Evolutionary conservation across 345 rosid species (phyloP), one percentile per base, ranked within the genome.

Genomic region (Anacardium occidentale): DNA sequence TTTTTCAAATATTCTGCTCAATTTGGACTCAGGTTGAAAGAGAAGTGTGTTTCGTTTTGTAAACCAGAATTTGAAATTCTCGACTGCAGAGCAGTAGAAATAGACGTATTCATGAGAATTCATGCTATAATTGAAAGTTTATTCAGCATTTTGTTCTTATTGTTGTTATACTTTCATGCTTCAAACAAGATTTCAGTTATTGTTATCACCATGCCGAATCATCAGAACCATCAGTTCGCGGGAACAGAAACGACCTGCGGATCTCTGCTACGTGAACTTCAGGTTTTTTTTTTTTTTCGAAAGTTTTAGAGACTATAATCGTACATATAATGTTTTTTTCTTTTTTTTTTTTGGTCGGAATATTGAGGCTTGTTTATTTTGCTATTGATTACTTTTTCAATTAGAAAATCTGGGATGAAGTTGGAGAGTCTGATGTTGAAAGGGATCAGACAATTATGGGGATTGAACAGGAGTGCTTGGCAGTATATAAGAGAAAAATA

Each of bases 351-450:
- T 7, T 64, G 34, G 20, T 22, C 9, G 6, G 37, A 32, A 22
- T n/a, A 12, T 21, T 47, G 25, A 2, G 6, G 14, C 17, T 40
- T 55, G 14, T 55, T 50, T 10, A 15, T 7, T 14, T 44, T 42
- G 48, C 32, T 4, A 0, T 45, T 5, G 14, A n/a, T 44, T 11
- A 13, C 42, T 4, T 29, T 32, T 69, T 48, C 37, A 26, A 48
- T 65, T 58, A 90, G 96, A 84, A 79, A 68, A 74, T 90, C 55
- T 88, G 93, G 93, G 82, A 82, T 72, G 91, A 88, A 64, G 82
- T 87, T 37, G 93, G 91, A 75, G 89, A 87, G 70, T 52, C 74
- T n/a, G 85, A 84, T 4, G 83, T 21, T 25, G 75, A 80, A 37
- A 85, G 86, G 53, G 89, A 88, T 73, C 63, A 73, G 68, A 79